Evolutionary conservation across 129 eudicot species (phyloP), one percentile per base, ranked within the genome.

Genomic region (Centrapalus pauciflorus): DNA sequence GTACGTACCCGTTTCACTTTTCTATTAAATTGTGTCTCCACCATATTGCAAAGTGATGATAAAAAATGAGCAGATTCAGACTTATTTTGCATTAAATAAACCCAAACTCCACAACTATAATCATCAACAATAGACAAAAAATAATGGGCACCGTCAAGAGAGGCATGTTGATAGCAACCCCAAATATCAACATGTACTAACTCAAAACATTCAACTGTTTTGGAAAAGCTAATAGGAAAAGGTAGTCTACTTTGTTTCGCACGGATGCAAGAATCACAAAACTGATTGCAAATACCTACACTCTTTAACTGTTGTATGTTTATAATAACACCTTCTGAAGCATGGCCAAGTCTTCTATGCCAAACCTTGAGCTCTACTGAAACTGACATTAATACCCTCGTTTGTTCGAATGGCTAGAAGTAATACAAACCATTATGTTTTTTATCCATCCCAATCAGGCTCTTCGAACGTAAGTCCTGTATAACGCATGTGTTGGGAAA

Each of bases 321-420:
- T 16, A 10, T 1, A 24, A 55, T 12, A 4, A 24, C 37, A 25
- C 16, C 62, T 24, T 55, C 35, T 8, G 62, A 25, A 10, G 37
- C 62, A 25, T 55, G 62, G 2, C 62, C 35, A 11, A 55, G 20
- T 55, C 37, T 55, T 55, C 62, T 26, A 16, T 55, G 62, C 62
- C 62, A 55, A 7, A 29, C 20, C 10, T 0, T 17, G 0, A 9
- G 55, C 20, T 20, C 10, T 16, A 5, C 26, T 3, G 11, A 17
- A 49, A 49, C 27, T 20, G 9, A 6, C 51, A 45, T 45, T n/a
- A 20, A 19, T 20, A 45, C 51, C 51, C 51, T n/a, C 17, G 13
- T 13, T 45, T 16, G 19, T 6, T 48, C 17, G 17, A 48, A 48
- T 19, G 9, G 1, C 25, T 19, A 48, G 11, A 37, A 37, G 1